Percentiles rank a stretch among this genome's conserved stretches.
phyloP scores from a whole-genome alignment of 2,329 filamentous ascomycete genomes.

The Fusarium nurragi region DNA sequence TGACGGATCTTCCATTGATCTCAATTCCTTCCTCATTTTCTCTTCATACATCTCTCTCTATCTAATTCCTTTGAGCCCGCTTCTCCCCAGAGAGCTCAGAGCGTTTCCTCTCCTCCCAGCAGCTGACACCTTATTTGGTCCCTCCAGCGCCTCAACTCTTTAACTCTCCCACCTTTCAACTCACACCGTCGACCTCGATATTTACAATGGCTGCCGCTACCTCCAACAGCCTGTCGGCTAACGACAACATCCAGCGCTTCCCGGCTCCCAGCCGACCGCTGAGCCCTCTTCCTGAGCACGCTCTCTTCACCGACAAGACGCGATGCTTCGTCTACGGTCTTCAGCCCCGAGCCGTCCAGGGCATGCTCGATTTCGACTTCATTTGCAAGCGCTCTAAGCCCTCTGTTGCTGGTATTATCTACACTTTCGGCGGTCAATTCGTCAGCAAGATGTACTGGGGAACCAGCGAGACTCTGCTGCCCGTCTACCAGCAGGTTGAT shows the following conservation, averaged over 20 bases:
- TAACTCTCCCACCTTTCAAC: slow-evolving; percentile 23
- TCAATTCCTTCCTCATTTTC: slow-evolving; percentile 28
- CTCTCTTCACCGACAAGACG: slow-evolving; percentile 99
- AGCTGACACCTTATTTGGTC: slow-evolving; percentile 40
- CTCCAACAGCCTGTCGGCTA: slow-evolving; percentile 73
- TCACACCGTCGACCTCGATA: slow-evolving; percentile 39
- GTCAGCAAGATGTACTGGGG: slow-evolving; percentile 99
- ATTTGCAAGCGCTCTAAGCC: slow-evolving; percentile 99
- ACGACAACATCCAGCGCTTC: slow-evolving; percentile 99
- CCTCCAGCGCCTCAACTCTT: slow-evolving; percentile 34
- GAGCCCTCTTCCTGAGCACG: slow-evolving; percentile 87
- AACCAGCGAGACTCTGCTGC: slow-evolving; percentile 97
- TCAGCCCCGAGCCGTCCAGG: slow-evolving; percentile 91
- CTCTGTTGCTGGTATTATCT: slow-evolving; percentile 98
- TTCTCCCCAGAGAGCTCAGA: slow-evolving; percentile 41
- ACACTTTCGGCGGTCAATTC: slow-evolving; percentile 99
- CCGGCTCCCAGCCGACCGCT: slow-evolving; percentile 89
- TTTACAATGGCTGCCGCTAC: slow-evolving; percentile 65
- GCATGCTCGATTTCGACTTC: slow-evolving; percentile 99
- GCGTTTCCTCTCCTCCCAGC: slow-evolving; percentile 32
- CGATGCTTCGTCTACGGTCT: slow-evolving; percentile 99
- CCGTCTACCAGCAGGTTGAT: slow-evolving; percentile 93
- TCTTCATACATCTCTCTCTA: slow-evolving; percentile 39
- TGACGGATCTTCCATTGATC: slow-evolving; percentile 38
- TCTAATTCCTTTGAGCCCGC: slow-evolving; percentile 45